Conservation (phyloP, 2,329 filamentous ascomycete genomes). For the Hypomyces perniciosus region DNA sequence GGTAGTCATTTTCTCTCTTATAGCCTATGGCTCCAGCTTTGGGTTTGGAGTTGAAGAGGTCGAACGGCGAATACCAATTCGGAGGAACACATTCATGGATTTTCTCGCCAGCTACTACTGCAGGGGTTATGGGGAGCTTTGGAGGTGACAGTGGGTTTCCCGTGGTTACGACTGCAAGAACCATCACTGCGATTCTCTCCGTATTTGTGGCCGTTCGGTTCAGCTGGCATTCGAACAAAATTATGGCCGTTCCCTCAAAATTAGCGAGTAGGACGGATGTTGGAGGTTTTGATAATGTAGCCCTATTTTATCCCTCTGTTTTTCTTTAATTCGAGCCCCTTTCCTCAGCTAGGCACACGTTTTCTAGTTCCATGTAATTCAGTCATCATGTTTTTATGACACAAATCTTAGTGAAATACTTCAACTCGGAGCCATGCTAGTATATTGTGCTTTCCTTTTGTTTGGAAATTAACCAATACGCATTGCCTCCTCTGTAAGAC, state of each 20-base stretch:
- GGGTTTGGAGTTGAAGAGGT: slow-evolving; percentile 31
- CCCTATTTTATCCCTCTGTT: slow-evolving; percentile 26
- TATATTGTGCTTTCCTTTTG: neutral
- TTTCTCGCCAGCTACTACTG: slow-evolving; percentile 20
- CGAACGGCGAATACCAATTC: slow-evolving; percentile 26
- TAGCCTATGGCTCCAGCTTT: slow-evolving; percentile 23
- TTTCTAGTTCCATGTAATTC: slow-evolving; percentile 43
- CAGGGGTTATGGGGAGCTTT: slow-evolving; percentile 3
- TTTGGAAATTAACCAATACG: neutral
- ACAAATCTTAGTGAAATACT: neutral
- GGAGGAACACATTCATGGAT: slow-evolving; percentile 25
- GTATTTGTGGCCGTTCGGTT: slow-evolving; percentile 21
- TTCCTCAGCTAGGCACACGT: slow-evolving; percentile 27
- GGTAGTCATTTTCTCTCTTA: slow-evolving; percentile 14
- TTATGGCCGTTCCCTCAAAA: slow-evolving; percentile 8
- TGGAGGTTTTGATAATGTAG: slow-evolving; percentile 31
- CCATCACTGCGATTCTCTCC: slow-evolving; percentile 21
- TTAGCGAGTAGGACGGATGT: slow-evolving; percentile 14
- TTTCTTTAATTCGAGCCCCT: slow-evolving; percentile 28
- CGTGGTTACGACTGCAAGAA: slow-evolving; percentile 21
- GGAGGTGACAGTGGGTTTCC: neutral
- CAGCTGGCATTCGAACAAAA: slow-evolving; percentile 19
- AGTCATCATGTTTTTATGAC: slow-evolving; percentile 31
- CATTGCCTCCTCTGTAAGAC: neutral
- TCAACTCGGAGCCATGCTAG: neutral